Evolutionary conservation across 2,329 filamentous ascomycete species (phyloP), one percentile per base, ranked within the genome.

Genomic region (Botrytis galanthina): DNA sequence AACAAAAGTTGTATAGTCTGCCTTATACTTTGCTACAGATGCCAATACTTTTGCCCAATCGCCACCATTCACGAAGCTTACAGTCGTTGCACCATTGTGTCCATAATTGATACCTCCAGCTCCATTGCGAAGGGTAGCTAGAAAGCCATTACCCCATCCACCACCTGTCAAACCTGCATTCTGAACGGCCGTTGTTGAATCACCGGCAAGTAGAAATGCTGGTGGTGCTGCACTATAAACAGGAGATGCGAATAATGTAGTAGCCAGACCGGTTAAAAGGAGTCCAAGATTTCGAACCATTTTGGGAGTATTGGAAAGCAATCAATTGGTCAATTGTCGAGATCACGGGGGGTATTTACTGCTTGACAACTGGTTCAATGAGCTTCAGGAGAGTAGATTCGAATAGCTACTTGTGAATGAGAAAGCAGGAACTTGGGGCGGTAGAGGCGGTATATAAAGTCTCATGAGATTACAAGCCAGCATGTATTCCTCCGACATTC

Each of bases 91-190:
- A 12, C 83, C 84, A 72, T 84, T 84, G 75, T 86, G 83, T 0
- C 84, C 86, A 48, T 83, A 85, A 73, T 88, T 86, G 6, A 80
- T 81, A 71, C 1, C 79, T 78, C 51, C 63, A 20, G 71, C 71
- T 29, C 63, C 54, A 22, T 69, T 69, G 54, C 10, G 32, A 0
- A 91, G 82, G 0, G 84, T 85, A 0, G 80, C 80, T 3, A 87
- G 79, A 75, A 87, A 87, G 0, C 83, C 86, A 76, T 85, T 81
- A 18, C 86, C 86, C 85, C 86, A 87, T 18, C 85, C 83, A 62
- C 79, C 80, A n/a, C 67, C 72, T 46, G 62, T 64, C 9, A 32
- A 26, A 22, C 70, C 75, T 39, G 64, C 54, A 42, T 57, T 67
- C 8, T 74, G 75, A 1, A 69, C 54, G 9, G 82, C 81, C 0